A percentile compares a stretch with the other conserved stretches of the same genome.
These are phyloP conservation scores for Ilyonectria robusta DNA, from an alignment of 2,329 filamentous ascomycete genomes.

Conservation along the genomic window DNA sequence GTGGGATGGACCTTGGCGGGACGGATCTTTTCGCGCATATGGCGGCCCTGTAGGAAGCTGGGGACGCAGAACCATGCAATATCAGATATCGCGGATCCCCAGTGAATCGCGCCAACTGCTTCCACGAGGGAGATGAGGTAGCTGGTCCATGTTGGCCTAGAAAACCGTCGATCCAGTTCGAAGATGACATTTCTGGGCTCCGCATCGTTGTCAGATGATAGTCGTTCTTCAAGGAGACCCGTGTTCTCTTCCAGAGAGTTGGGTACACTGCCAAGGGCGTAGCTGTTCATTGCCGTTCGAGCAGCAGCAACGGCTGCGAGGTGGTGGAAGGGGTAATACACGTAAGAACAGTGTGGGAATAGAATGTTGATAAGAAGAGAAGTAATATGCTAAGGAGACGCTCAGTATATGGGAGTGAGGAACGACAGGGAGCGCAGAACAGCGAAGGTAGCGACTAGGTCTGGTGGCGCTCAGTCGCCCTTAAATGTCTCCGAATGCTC, in stretches of 20 bases:
- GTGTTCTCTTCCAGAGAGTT: neutral
- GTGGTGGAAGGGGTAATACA: neutral
- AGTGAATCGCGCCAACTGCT: slow-evolving; percentile 25
- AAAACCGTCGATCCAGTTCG: neutral
- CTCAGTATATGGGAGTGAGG: no score
- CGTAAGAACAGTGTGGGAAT: no score
- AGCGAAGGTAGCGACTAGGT: no score
- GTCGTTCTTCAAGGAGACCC: neutral
- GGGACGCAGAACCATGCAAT: slow-evolving; percentile 63
- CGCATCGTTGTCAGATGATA: neutral
- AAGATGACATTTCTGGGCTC: neutral
- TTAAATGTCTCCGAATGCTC: no score
- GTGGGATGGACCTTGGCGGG: slow-evolving; percentile 62
- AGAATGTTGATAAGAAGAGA: no score
- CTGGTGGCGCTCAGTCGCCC: no score
- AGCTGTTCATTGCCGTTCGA: neutral
- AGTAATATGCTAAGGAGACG: no score
- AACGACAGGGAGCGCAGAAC: no score
- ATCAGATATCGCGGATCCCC: slow-evolving; percentile 54
- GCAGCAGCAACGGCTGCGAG: neutral
- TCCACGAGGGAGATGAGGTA: neutral
- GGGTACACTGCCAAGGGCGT: neutral
- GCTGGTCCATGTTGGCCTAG: neutral
- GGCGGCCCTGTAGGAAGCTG: slow-evolving; percentile 64
- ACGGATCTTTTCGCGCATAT: slow-evolving; percentile 57